A percentile compares a stretch with the other conserved stretches of the same genome.
Conservation (phyloP, 2,329 filamentous ascomycete species). For the Sporothrix euskadiensis region DNA sequence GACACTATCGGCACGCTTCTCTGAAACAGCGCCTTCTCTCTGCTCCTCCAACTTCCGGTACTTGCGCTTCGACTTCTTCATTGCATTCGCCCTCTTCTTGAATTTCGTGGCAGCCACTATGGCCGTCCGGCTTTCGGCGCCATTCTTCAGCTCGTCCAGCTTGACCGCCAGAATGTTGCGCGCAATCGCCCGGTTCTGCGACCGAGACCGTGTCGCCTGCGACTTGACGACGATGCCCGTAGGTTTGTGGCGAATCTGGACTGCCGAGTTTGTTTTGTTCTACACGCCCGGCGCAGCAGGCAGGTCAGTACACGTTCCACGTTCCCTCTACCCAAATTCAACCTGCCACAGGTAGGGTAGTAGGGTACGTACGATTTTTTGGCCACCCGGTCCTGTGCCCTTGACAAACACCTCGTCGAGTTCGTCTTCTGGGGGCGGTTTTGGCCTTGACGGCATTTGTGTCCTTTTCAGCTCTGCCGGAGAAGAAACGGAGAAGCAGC, state of each 20-base stretch:
- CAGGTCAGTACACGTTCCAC: neutral
- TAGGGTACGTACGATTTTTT: conserved; percentile 72
- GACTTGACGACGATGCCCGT: conserved; percentile 93
- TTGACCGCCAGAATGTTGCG: conserved; percentile 73
- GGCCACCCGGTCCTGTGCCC: conserved; percentile 87
- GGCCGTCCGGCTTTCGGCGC: conserved; percentile 65
- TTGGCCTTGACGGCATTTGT: conserved; percentile 71
- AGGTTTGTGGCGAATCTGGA: conserved; percentile 86
- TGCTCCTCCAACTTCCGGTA: conserved; percentile 64
- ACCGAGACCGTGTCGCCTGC: conserved; percentile 83
- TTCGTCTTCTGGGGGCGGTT: conserved; percentile 71
- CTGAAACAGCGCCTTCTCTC: conserved; percentile 36
- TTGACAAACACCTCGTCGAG: conserved; percentile 85
- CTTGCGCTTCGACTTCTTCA: conserved; percentile 82
- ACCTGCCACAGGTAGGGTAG: neutral
- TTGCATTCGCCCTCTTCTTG: conserved; percentile 71
- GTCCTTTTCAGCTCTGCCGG: neutral
- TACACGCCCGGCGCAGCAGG: conserved; percentile 36
- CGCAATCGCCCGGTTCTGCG: conserved; percentile 85
- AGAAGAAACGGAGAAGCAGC: neutral
- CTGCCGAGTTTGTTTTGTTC: conserved; percentile 97
- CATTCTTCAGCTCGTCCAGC: conserved; percentile 71
- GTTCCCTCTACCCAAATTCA: neutral
- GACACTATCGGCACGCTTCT: conserved; percentile 27
- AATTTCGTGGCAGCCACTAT: conserved; percentile 64